Evolutionary conservation across 768 basidiomycete genomes (phyloP), one percentile per base, ranked within the genome.

Genomic region (Rubroboletus pulcherrimus): DNA sequence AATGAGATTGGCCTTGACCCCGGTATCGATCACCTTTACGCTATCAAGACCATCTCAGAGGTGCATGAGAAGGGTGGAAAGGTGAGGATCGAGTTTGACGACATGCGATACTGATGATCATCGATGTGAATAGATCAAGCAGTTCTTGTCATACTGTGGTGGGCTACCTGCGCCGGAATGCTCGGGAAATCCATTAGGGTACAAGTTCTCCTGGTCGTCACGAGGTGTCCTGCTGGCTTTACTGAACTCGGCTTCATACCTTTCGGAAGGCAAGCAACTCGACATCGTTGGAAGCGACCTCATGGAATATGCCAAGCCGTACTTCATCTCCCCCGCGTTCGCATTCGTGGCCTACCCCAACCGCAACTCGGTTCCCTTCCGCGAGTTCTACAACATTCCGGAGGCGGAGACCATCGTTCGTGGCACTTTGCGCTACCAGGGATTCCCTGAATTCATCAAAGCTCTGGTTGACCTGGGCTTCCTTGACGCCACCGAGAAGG

Each of bases 141-240:
- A 89, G 62, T 98, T 98, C 82, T 75, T 89, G 53, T 94, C 91
- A 0, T 97, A 93, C 81, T 98, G 96, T 61, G 94, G 95, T 68
- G 96, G 96, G 55, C 88, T 98, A 46, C 94, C 95, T 46, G 92
- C 94, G 0, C 91, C 93, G 7, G 87, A 92, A 64, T 88, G 88
- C 67, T 84, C 93, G 5, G 85, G 86, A 66, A 99, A 98, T 77
- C 94, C 97, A 3, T 87, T 98, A 54, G 96, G 96, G 11, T 99
- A 98, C 85, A 98, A 98, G 73, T 98, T 99, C 77, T 97, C 93
- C 37, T 98, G 97, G 97, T 96, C 93, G 7, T 91, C 94, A 8
- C 89, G 93, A 21, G 96, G 95, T 49, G 94, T 95, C 42, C 87
- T 99, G 53, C 88, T 98, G 62, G 96, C 97, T 2, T 83, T 98